phyloP scores from a whole-genome alignment of 352 stramenopile species.

The Phytopythium oedochilum region DNA sequence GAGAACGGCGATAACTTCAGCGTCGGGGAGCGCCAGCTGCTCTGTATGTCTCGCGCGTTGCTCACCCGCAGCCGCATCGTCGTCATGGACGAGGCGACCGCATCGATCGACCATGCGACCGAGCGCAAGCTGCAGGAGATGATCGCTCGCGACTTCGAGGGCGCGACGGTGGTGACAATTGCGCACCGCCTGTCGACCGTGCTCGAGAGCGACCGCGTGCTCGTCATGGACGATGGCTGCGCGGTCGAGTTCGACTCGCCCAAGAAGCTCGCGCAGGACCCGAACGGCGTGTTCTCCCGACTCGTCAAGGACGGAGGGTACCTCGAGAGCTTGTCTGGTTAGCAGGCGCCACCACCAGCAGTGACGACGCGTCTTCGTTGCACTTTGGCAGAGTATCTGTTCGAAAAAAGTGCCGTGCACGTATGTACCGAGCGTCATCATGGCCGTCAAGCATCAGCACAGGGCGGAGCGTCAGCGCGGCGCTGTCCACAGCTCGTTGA shows the following conservation, averaged over 20 bases:
- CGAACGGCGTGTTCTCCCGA: neutral
- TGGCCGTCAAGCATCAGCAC: neutral
- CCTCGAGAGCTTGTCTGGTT: neutral
- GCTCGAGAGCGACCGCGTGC: slow-evolving; percentile 79
- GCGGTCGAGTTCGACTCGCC: slow-evolving; percentile 83
- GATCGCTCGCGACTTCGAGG: slow-evolving; percentile 80
- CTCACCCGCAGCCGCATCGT: slow-evolving; percentile 84
- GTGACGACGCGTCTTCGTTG: neutral
- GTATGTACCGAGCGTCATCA: too few relatives aligned
- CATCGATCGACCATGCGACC: slow-evolving; percentile 44
- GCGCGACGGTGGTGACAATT: slow-evolving; percentile 90
- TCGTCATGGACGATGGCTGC: slow-evolving; percentile 77
- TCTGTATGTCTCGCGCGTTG: slow-evolving; percentile 89
- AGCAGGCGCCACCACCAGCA: neutral
- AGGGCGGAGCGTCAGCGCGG: neutral
- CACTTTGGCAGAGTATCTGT: neutral
- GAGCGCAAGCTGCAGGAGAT: slow-evolving; percentile 40
- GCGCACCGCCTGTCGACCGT: slow-evolving; percentile 90
- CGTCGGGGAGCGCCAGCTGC: slow-evolving; percentile 88
- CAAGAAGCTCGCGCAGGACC: slow-evolving; percentile 5
- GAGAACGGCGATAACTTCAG: slow-evolving; percentile 21
- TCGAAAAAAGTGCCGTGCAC: too few relatives aligned
- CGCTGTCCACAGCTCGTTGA: neutral
- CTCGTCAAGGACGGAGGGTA: slow-evolving; percentile 6
- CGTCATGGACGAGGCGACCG: slow-evolving; percentile 93